These are phyloP conservation scores for Xylaria scruposa DNA, from an alignment of 495 filamentous ascomycete genomes.

Conservation along the genomic window DNA sequence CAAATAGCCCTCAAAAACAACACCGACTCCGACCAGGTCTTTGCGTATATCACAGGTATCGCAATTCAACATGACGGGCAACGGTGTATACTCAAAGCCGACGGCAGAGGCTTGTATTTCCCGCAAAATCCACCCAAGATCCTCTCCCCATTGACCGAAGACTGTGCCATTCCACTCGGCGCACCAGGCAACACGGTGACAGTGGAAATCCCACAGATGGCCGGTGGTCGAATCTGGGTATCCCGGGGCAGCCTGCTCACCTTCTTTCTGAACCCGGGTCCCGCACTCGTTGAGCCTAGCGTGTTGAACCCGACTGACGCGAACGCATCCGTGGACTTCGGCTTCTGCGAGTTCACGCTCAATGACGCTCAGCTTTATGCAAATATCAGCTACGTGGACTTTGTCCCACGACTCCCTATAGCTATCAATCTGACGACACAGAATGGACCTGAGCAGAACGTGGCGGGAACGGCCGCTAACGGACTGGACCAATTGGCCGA, in stretches of 20 bases:
- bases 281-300: conserved; percentile 77
- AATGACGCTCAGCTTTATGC: conserved; percentile 73
- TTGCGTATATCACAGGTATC: conserved; percentile 54
- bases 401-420: conserved; percentile 69
- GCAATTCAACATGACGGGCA: conserved; percentile 45
- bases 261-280: conserved; percentile 75
- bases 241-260: conserved; percentile 63
- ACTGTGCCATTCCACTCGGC: conserved; percentile 74
- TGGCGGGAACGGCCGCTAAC: conserved; percentile 64
- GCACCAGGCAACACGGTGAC: conserved; percentile 63
- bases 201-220: conserved; percentile 71
- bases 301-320: conserved; percentile 73
- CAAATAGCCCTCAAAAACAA: conserved; percentile 49
- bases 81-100: conserved; percentile 46
- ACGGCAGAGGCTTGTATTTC: conserved; percentile 45
- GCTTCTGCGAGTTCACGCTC: conserved; percentile 79
- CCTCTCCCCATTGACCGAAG: conserved; percentile 56
- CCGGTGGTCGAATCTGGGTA: conserved; percentile 76
- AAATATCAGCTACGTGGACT: conserved; percentile 82
- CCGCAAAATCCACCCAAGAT: conserved; percentile 46
- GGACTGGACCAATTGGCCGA: conserved; percentile 66
- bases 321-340: conserved; percentile 69
- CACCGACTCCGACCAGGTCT: conserved; percentile 41
- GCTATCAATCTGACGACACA: conserved; percentile 64
- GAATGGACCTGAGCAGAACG: conserved; percentile 60